Evolutionary conservation across 2,329 filamentous ascomycete species (phyloP), one percentile per base, ranked within the genome.

Genomic region (Ceratocystis ficicola): DNA sequence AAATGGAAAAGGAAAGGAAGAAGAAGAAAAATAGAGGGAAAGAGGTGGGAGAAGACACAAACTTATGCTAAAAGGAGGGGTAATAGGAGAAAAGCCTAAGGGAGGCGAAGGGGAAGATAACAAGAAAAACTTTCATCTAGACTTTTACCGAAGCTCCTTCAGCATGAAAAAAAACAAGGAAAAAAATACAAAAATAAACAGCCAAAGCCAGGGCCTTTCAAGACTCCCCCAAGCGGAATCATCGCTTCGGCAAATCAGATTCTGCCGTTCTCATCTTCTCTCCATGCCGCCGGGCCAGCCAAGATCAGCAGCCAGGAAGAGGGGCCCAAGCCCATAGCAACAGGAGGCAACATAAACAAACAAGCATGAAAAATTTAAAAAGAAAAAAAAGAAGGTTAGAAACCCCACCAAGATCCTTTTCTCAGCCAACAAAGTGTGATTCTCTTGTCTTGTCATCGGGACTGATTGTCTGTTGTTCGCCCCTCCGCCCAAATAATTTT

Each of bases 1-100:
- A 46, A 48, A 64, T 30, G 32, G 62, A 65, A 65, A 65, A 57
- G 15, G 28, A 25, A 22, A 44, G 8, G 15, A 66, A 63, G 67
- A 61, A 65, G 41, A 64, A 67, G 65, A 62, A 61, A n/a, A 68
- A 41, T 4, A 65, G 66, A 64, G 65, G 62, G 67, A 62, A 64
- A 25, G 63, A 67, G 64, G 57, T 60, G 28, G 68, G 20, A 65
- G 22, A 57, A 55, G 52, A 44, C 57, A 55, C 25, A 55, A 36
- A 44, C 36, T 20, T 61, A 17, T 55, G 50, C 28, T 10, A 25
- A 55, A 61, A 66, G 65, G 60, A 63, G 65, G 60, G 60, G 65
- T 63, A 64, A 44, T 28, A 59, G 22, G 50, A 52, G 62, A 52
- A 67, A 61, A 50, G 48, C 57, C 57, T 57, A 55, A 15, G 28